phyloP scores from a whole-genome alignment of 139 green algal genomes.

The Chlorella sp. region DNA sequence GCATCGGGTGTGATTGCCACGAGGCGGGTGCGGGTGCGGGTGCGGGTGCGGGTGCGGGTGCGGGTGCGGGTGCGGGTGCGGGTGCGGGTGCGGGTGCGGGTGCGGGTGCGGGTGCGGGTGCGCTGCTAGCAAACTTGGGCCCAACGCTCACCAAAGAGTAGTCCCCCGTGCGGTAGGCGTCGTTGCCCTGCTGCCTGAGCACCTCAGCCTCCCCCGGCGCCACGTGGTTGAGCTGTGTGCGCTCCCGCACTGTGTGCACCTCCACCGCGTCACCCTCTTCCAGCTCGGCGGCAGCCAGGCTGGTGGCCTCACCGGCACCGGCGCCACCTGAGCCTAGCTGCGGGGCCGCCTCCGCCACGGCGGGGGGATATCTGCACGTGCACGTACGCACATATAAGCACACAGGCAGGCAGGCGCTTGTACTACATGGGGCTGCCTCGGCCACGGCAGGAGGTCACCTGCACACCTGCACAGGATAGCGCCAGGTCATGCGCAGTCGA shows the following conservation, averaged over 20 bases:
- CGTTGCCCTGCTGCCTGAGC: constrained; percentile 21
- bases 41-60: not conserved
- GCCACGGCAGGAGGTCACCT: too few relatives aligned
- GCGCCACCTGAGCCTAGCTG: not conserved
- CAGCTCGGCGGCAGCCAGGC: not conserved
- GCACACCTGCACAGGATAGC: too few relatives aligned
- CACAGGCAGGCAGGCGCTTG: too few relatives aligned
- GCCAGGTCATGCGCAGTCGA: too few relatives aligned
- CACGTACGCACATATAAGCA: too few relatives aligned
- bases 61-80: not conserved
- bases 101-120: not conserved
- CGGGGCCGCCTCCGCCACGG: not conserved
- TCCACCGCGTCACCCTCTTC: too few relatives aligned
- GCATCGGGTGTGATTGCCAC: not conserved
- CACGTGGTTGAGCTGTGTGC: not conserved
- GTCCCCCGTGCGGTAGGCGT: constrained; percentile 9
- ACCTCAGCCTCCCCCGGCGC: constrained; percentile 10
- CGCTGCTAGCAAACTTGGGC: not conserved
- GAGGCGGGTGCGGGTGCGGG: not conserved
- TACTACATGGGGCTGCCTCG: too few relatives aligned
- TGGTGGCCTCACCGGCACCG: not conserved
- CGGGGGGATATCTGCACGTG: constrained; percentile 2
- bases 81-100: too few relatives aligned
- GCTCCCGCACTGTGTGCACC: not conserved
- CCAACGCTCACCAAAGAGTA: not conserved